These are phyloP conservation scores for Microdochium bolleyi DNA, from an alignment of 2,329 filamentous ascomycete genomes.

Conservation along the genomic window DNA sequence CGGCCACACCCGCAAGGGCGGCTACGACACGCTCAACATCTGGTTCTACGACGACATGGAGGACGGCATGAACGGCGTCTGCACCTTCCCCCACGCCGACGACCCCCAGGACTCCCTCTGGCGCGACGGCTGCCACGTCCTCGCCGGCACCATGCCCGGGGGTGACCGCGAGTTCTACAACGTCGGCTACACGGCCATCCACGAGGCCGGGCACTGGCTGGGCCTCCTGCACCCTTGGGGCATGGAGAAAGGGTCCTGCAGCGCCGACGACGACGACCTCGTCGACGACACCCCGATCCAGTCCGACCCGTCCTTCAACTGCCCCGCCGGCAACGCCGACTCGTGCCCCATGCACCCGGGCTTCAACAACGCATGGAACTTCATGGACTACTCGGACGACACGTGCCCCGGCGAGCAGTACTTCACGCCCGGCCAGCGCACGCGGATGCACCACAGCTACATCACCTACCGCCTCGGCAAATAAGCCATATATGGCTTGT, in stretches of 20 bases:
- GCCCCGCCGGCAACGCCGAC: conserved; percentile 2
- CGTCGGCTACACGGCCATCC: conserved; percentile 20
- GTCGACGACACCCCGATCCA: conserved; percentile 26
- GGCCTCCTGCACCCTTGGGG: conserved; percentile 24
- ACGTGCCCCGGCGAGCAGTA: not conserved
- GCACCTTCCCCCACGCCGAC: conserved; percentile 6
- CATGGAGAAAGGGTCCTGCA: conserved; percentile 20
- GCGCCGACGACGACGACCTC: conserved; percentile 17
- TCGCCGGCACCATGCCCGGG: conserved; percentile 9
- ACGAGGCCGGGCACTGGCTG: conserved; percentile 27
- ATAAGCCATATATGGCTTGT: too few relatives aligned
- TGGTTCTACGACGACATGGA: conserved; percentile 7
- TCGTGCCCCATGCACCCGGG: conserved; percentile 1
- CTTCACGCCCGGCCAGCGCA: conserved; percentile 1
- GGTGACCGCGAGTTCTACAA: conserved; percentile 10
- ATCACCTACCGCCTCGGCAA: not conserved
- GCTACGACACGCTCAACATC: conserved; percentile 4
- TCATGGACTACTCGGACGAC: conserved; percentile 6
- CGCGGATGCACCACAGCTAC: conserved; percentile 1
- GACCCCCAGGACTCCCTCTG: not conserved
- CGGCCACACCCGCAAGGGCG: conserved; percentile 1
- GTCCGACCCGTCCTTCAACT: conserved; percentile 7
- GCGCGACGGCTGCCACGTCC: conserved; percentile 9
- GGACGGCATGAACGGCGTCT: conserved; percentile 4
- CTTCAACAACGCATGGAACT: conserved; percentile 5